Evolutionary conservation across 352 stramenopile species (phyloP), one percentile per base, ranked within the genome.

Genomic region (Pythium myriotylum): DNA sequence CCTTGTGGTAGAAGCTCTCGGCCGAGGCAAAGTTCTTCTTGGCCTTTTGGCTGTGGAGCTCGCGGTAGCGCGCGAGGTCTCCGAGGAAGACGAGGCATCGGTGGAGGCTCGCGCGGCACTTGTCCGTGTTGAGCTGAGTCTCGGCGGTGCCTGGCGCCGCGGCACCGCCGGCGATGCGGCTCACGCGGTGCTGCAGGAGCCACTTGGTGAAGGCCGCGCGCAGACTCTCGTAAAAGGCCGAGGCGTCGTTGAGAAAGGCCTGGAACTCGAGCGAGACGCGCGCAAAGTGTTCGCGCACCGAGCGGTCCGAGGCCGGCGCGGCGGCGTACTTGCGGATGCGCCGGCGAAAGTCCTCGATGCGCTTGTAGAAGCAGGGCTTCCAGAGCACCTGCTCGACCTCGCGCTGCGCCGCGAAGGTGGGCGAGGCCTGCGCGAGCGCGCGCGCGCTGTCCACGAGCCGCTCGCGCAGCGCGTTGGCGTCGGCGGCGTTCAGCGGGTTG

Each of bases 301-400:
- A 73, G 27, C 79, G 81, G 51, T 95, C 88, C 9, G 70, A 70
- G 2, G 82, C 65, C 4, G 81, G 78, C 17, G 86, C 82, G 6
- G 84, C 70, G n/a, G 81, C 83, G 64, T 94, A 94, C 64, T 95
- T 95, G 65, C 87, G 85, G 45, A 96, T 91, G 54, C 84, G 82
- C 9, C 81, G 84, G 9, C 88, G 87, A 53, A 96, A 96, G 57
- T 92, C 83, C 55, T 94, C 89, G 53, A 97, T 97, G 65, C 87
- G 81, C 57, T 92, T 92, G 67, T 97, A 97, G 59, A 95, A 95
- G 65, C 88, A 96, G 17, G 80, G 88, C 64, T 96, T 96, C 89
- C 89, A 97, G 29, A 96, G 74, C 57, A 82, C 82, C 49, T 90
- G 80, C 56, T 94, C 85, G 16, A 91, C 69, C 64, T 94, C 83